Evolutionary conservation across 768 basidiomycete species (phyloP), one percentile per base, ranked within the genome.

Genomic region (Trametes cingulata): DNA sequence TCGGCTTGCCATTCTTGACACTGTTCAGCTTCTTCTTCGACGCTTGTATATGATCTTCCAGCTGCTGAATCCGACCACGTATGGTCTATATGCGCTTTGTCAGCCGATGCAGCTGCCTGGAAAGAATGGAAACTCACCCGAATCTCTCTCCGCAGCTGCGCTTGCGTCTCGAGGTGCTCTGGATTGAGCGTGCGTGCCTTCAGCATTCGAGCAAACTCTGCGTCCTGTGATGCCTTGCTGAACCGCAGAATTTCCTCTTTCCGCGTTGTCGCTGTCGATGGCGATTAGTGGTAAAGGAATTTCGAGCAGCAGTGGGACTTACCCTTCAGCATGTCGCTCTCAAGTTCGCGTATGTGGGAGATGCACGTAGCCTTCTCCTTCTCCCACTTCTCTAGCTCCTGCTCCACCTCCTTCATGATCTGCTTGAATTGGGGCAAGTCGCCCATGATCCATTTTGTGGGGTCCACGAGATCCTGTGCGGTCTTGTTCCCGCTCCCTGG

Each of bases 91-190:
- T 33, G 58, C 20, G 37, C 17, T 9, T 3, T 4, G 40, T 65
- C 41, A 69, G 59, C 52, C 9, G 9, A 27, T 62, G 37, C 24
- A 48, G 10, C 40, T 33, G 17, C 15, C 53, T 14, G 27, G 19
- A 40, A 74, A 24, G 19, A 10, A 33, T 15, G 17, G 14, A 6
- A 2, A 65, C 84, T 42, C 65, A 93, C 94, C 69, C 88, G 77
- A 37, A 91, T 85, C 62, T 80, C 78, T 64, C 86, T 83, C 33
- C 93, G 81, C 25, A 98, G 75, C 55, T 87, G 85, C 1, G 79
- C 83, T 69, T 95, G 95, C 1, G 85, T 88, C 69, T 95, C 93
- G 14, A 86, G 78, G 68, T 94, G 88, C 68, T 98, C 93, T 0
- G 96, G 93, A 13, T 89, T 89, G 19, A 67, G 64, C 61, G 76